Percentiles rank a stretch among this genome's conserved stretches.
Conservation (phyloP, 352 stramenopile species). For the Phytophthora quininea region DNA sequence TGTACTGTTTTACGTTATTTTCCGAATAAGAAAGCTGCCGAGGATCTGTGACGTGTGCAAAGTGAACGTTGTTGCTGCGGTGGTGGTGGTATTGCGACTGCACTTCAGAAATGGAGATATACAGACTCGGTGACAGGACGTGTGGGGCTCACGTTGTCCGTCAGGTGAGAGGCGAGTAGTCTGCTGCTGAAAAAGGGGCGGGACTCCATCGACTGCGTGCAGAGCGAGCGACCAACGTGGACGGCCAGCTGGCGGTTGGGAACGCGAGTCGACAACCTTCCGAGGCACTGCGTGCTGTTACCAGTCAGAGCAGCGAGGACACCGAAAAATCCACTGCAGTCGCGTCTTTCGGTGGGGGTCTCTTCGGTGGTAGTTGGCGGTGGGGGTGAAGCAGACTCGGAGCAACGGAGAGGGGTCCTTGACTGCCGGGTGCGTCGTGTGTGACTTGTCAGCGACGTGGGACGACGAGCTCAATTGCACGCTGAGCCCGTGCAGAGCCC, state of each 20-base stretch:
- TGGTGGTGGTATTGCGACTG: background rate
- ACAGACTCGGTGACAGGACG: background rate
- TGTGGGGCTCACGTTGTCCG: background rate
- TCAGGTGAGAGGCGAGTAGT: background rate
- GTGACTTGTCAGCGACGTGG: background rate
- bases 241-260: background rate
- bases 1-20: too few species aligned
- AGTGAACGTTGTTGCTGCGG: background rate
- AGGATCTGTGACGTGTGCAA: background rate
- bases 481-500: background rate
- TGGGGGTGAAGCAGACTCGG: conserved; percentile 15
- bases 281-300: background rate
- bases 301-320: background rate
- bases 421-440: background rate
- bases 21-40: background rate
- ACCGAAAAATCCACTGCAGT: background rate
- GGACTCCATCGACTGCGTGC: background rate
- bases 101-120: background rate
- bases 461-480: background rate
- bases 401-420: background rate
- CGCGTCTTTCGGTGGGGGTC: background rate
- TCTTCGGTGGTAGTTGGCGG: background rate
- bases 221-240: background rate
- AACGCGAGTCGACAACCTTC: background rate
- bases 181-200: background rate